A percentile compares a stretch with the other conserved stretches of the same genome.
phyloP scores from a whole-genome alignment of 805 yeast species.

The Lipomyces yamadae region DNA sequence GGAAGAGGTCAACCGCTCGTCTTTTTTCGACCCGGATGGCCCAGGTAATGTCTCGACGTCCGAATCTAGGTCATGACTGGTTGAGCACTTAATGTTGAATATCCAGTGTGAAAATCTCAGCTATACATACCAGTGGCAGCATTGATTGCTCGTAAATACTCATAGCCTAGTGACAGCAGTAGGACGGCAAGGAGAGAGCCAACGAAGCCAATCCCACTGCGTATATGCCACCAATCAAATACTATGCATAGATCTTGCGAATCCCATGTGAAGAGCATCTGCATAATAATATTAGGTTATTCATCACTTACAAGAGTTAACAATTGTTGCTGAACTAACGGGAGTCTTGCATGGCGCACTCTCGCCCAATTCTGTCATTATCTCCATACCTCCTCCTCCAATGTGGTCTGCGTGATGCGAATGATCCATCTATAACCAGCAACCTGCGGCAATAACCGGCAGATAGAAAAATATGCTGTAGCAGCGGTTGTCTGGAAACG shows the following conservation, averaged over 20 bases:
- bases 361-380: not conserved
- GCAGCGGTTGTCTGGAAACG: too few species aligned
- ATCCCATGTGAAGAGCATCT: constrained; percentile 80
- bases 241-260: constrained; percentile 73
- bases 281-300: not conserved
- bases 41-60: constrained; percentile 10
- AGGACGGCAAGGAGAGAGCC: constrained; percentile 58
- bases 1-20: not conserved
- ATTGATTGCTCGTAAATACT: constrained; percentile 51
- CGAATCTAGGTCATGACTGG: not conserved
- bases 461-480: not conserved
- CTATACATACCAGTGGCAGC: not conserved
- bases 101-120: not conserved
- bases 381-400: not conserved
- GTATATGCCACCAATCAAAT: constrained; percentile 80
- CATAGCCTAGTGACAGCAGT: constrained; percentile 61
- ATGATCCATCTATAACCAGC: constrained; percentile 4
- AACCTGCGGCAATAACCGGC: not conserved
- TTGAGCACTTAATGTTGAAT: not conserved
- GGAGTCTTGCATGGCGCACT: constrained; percentile 2
- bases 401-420: not conserved
- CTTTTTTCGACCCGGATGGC: not conserved
- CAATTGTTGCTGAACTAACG: not conserved
- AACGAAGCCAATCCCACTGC: constrained; percentile 56
- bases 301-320: not conserved